These are phyloP conservation scores for Biscogniauxia sp. DNA, from an alignment of 2,329 filamentous ascomycete genomes.

Conservation along the genomic window DNA sequence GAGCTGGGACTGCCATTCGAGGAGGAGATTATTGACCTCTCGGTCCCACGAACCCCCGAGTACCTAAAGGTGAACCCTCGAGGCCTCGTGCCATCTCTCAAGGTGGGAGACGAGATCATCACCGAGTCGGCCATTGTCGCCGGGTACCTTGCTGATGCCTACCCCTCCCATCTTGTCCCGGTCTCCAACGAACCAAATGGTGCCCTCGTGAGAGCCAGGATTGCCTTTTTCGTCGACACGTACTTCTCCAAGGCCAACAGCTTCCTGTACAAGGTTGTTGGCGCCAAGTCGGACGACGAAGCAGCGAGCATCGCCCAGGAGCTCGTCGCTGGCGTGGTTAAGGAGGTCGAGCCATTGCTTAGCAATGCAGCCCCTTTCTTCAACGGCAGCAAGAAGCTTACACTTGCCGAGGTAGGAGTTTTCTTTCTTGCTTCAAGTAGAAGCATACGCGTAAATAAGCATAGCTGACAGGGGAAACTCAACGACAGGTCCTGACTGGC, in stretches of 20 bases:
- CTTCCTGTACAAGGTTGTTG: slow-evolving; percentile 19
- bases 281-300: slow-evolving; percentile 48
- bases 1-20: slow-evolving; percentile 66
- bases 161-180: slow-evolving; percentile 66
- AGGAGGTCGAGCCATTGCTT: slow-evolving; percentile 73
- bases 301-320: slow-evolving; percentile 46
- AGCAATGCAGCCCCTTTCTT: slow-evolving; percentile 58
- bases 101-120: slow-evolving; percentile 65
- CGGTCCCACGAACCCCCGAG: slow-evolving; percentile 64
- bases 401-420: slow-evolving; percentile 66
- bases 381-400: slow-evolving; percentile 61
- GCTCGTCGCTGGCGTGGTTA: slow-evolving; percentile 55
- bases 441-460: too few relatives aligned
- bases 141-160: slow-evolving; percentile 67
- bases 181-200: slow-evolving; percentile 48
- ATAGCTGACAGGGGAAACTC: neutral
- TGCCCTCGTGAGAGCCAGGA: slow-evolving; percentile 62
- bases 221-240: slow-evolving; percentile 71
- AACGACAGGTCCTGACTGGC: slow-evolving; percentile 55
- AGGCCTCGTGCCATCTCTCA: slow-evolving; percentile 71
- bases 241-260: slow-evolving; percentile 60
- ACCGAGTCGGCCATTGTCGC: slow-evolving; percentile 72
- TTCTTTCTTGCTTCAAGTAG: too few relatives aligned
- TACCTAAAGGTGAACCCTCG: slow-evolving; percentile 78
- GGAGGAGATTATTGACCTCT: slow-evolving; percentile 71